These are phyloP conservation scores for Exophiala oligosperma DNA, from an alignment of 2,329 filamentous ascomycete species.

Conservation along the genomic window DNA sequence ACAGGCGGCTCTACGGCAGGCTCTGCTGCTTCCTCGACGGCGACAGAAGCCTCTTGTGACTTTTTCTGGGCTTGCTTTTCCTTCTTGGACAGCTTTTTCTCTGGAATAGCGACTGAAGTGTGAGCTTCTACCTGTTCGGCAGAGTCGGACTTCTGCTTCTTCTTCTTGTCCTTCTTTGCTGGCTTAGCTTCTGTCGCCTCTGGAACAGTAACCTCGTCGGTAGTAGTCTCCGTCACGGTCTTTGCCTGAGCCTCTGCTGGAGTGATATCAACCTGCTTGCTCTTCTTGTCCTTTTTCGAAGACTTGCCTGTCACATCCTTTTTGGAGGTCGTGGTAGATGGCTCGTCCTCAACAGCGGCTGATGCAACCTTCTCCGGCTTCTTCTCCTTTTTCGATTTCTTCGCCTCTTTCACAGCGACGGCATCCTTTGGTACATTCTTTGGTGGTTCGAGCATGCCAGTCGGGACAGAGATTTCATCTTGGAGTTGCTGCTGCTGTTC, in stretches of 20 bases:
- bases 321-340: constrained; percentile 7
- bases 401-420: constrained; percentile 26
- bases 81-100: constrained; percentile 2
- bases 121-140: neutral
- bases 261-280: constrained; percentile 35
- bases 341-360: constrained; percentile 10
- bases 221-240: constrained; percentile 21
- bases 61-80: constrained; percentile 11
- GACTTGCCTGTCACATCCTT: constrained; percentile 8
- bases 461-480: constrained; percentile 32
- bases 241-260: constrained; percentile 23
- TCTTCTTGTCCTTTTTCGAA: constrained; percentile 28
- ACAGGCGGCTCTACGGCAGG: neutral
- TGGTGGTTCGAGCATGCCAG: constrained; percentile 28
- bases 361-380: constrained; percentile 30
- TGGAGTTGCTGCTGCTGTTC: constrained; percentile 18
- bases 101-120: neutral
- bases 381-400: constrained; percentile 36
- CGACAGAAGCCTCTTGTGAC: neutral
- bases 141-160: constrained; percentile 3
- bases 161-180: constrained; percentile 15
- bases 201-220: constrained; percentile 27
- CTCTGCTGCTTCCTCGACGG: neutral
- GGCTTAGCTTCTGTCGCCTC: constrained; percentile 29
- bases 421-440: constrained; percentile 34